Conservation (phyloP, 2,329 filamentous ascomycete genomes). For the Tothia fuscella region DNA sequence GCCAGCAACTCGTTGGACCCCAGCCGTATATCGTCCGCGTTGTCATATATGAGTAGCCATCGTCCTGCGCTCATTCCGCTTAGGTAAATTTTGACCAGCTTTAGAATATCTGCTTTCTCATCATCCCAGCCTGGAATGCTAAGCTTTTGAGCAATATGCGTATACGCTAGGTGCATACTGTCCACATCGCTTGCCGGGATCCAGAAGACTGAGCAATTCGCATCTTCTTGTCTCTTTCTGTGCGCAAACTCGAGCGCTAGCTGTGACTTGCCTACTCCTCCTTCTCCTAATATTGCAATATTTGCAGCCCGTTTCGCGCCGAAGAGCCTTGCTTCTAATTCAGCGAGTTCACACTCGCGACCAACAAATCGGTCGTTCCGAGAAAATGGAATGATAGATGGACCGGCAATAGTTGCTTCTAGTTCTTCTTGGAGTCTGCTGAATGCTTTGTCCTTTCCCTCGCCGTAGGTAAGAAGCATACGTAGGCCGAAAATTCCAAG, state of each 20-base stretch:
- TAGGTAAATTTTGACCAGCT: conserved; percentile 15
- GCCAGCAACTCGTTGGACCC: neutral
- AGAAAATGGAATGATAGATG: conserved; percentile 2
- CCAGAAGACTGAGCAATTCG: conserved; percentile 33
- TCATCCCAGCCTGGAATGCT: conserved; percentile 16
- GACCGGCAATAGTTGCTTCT: too few species aligned
- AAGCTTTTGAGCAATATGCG: conserved; percentile 23
- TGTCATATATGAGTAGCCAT: conserved; percentile 33
- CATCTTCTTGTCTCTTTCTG: conserved; percentile 23
- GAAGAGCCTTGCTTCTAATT: conserved; percentile 1
- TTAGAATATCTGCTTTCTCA: conserved; percentile 14
- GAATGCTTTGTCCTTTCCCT: conserved; percentile 13
- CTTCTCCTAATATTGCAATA: conserved; percentile 26
- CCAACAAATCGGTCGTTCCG: conserved; percentile 7
- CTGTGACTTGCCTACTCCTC: conserved; percentile 32
- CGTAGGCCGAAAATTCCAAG: too few species aligned
- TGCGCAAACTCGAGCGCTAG: conserved; percentile 31
- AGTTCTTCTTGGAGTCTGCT: too few species aligned
- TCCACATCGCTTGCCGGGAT: conserved; percentile 28
- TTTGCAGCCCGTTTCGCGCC: neutral
- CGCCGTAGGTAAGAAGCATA: too few species aligned
- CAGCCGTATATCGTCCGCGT: conserved; percentile 28
- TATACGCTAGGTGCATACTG: conserved; percentile 30
- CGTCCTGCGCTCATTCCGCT: conserved; percentile 10
- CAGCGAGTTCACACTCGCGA: neutral